phyloP scores from a whole-genome alignment of 208 protist genomes.

The Leishmania turanica region DNA sequence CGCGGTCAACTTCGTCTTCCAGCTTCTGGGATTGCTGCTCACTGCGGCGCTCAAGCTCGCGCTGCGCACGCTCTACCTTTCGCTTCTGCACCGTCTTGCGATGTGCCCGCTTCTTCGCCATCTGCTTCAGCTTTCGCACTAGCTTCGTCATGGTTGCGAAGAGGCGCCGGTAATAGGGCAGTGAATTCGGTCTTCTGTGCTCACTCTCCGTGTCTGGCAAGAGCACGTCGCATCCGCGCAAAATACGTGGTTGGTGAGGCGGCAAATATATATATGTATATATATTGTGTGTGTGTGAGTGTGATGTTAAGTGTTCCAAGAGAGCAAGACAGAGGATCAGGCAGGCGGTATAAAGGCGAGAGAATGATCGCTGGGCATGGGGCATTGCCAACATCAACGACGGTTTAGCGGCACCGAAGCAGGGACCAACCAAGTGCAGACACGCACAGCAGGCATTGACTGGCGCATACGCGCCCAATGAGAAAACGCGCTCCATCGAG shows the following conservation, averaged over 20 bases:
- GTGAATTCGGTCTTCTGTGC: background rate
- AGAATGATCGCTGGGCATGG: background rate
- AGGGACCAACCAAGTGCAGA: background rate
- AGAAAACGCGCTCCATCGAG: background rate
- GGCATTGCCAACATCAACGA: background rate
- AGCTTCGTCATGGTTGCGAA: slow-evolving; percentile 77
- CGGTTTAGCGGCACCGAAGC: background rate
- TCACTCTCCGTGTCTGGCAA: background rate
- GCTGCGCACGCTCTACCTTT: slow-evolving; percentile 65
- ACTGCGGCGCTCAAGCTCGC: slow-evolving; percentile 51
- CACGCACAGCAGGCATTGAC: background rate
- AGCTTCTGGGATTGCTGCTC: slow-evolving; percentile 39
- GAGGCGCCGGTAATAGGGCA: background rate
- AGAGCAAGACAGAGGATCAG: background rate
- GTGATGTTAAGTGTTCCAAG: background rate
- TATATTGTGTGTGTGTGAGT: background rate
- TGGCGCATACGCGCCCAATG: background rate
- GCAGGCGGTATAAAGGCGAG: background rate
- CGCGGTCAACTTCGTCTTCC: slow-evolving; percentile 63
- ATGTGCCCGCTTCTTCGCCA: slow-evolving; percentile 87
- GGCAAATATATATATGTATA: background rate
- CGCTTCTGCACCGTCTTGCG: slow-evolving; percentile 89
- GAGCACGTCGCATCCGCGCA: background rate
- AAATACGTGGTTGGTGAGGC: background rate
- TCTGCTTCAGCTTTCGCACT: slow-evolving; percentile 89